phyloP scores from a whole-genome alignment of 805 yeast species.

The Wickerhamomyces ciferrii region DNA sequence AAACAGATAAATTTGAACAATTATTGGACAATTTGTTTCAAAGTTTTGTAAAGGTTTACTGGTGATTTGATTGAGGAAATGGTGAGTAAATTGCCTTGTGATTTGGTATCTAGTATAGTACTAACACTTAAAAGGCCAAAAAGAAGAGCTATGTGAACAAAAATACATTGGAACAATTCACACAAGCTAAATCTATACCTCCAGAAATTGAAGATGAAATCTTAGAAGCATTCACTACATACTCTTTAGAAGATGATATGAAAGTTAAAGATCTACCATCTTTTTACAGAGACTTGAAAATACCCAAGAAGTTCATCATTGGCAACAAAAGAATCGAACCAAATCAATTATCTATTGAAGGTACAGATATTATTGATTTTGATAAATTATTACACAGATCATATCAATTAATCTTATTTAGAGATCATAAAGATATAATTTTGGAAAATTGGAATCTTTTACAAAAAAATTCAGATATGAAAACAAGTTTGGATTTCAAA shows the following conservation, averaged over 20 bases:
- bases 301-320: slow-evolving; percentile 23
- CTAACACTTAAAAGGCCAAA: slow-evolving; percentile 5
- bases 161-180: slow-evolving; percentile 21
- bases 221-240: slow-evolving; percentile 35
- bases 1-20: no score
- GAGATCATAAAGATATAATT: slow-evolving; percentile 30
- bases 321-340: slow-evolving; percentile 19
- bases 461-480: slow-evolving; percentile 13
- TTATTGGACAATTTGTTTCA: no score
- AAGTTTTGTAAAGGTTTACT: no score
- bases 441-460: slow-evolving; percentile 37
- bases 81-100: slow-evolving; percentile 6
- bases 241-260: slow-evolving; percentile 38
- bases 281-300: slow-evolving; percentile 25
- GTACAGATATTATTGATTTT: slow-evolving; percentile 41
- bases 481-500: slow-evolving; percentile 26
- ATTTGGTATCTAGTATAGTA: background rate
- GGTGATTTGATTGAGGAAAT: background rate
- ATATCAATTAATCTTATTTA: slow-evolving; percentile 33
- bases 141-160: slow-evolving; percentile 14
- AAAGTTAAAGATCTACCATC: slow-evolving; percentile 20
- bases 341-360: slow-evolving; percentile 29
- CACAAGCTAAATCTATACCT: slow-evolving; percentile 30
- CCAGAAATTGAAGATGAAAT: slow-evolving; percentile 38
- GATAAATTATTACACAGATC: slow-evolving; percentile 37